These are phyloP conservation scores for Colletotrichum lentis DNA, from an alignment of 2,329 filamentous ascomycete genomes.

Conservation along the genomic window DNA sequence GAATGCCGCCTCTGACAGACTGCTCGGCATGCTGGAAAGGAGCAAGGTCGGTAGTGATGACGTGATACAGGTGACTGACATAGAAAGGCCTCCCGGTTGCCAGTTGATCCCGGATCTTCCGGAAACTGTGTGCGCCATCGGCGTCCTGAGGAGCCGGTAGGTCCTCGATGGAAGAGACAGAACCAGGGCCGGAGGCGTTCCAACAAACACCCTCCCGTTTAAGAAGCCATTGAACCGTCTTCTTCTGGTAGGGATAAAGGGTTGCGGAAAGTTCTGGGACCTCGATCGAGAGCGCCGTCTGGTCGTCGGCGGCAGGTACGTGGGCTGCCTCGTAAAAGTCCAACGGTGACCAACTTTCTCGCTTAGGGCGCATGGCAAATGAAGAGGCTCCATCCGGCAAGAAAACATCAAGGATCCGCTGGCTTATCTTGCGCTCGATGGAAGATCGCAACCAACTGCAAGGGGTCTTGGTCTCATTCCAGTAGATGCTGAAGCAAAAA, in stretches of 20 bases:
- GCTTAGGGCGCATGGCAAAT: constrained; percentile 37
- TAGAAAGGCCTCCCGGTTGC: constrained; percentile 51
- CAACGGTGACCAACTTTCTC: constrained; percentile 54
- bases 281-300: constrained; percentile 49
- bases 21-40: constrained; percentile 54
- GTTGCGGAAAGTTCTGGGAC: constrained; percentile 57
- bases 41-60: constrained; percentile 60
- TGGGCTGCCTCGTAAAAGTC: constrained; percentile 76
- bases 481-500: constrained; percentile 51
- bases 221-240: constrained; percentile 75
- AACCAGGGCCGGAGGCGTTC: constrained; percentile 41
- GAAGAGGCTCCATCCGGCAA: constrained; percentile 45
- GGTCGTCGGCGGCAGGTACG: constrained; percentile 61
- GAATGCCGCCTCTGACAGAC: constrained; percentile 66
- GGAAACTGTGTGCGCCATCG: constrained; percentile 33
- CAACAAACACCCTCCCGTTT: constrained; percentile 69
- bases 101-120: constrained; percentile 5
- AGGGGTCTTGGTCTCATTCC: constrained; percentile 52
- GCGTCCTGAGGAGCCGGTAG: constrained; percentile 10
- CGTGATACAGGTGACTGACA: constrained; percentile 70
- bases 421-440: constrained; percentile 46
- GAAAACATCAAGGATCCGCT: constrained; percentile 49
- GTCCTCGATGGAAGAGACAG: constrained; percentile 37
- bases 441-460: constrained; percentile 44
- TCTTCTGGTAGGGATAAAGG: constrained; percentile 76